Conservation (phyloP, 805 yeast genomes). For the Monosporozyma siamensis region DNA sequence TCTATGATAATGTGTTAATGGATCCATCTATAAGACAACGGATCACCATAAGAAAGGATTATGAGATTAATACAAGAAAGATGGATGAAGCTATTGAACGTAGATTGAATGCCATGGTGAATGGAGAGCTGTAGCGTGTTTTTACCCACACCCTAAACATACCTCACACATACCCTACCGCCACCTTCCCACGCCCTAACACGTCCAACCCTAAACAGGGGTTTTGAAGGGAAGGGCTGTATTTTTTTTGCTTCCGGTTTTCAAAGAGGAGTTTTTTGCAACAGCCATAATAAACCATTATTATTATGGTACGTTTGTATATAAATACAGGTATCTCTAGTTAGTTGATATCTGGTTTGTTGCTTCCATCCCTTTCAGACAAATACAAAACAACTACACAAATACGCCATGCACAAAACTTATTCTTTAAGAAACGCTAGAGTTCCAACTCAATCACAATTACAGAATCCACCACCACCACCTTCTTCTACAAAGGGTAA, state of each 20-base stretch:
- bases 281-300: background rate
- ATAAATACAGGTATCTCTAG: too few species aligned
- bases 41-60: slow-evolving; percentile 24
- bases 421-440: slow-evolving; percentile 90
- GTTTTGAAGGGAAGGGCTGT: too few species aligned
- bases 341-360: too few species aligned
- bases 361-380: too few species aligned
- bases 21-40: slow-evolving; percentile 32
- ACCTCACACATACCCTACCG: background rate
- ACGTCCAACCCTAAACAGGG: background rate
- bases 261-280: background rate
- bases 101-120: slow-evolving; percentile 30
- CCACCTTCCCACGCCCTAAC: background rate
- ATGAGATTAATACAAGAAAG: slow-evolving; percentile 29
- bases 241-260: background rate
- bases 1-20: slow-evolving; percentile 24
- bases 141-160: background rate
- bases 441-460: slow-evolving; percentile 95
- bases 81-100: slow-evolving; percentile 29
- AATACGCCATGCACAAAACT: slow-evolving; percentile 99
- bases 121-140: slow-evolving; percentile 20
- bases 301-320: too few species aligned
- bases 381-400: too few species aligned
- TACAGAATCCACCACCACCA: slow-evolving; percentile 92
- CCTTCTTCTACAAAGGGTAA: slow-evolving; percentile 74